A percentile compares a stretch with the other conserved stretches of the same genome.
Conservation (phyloP, 2,329 filamentous ascomycete species). For the Hirsutella thompsonii region DNA sequence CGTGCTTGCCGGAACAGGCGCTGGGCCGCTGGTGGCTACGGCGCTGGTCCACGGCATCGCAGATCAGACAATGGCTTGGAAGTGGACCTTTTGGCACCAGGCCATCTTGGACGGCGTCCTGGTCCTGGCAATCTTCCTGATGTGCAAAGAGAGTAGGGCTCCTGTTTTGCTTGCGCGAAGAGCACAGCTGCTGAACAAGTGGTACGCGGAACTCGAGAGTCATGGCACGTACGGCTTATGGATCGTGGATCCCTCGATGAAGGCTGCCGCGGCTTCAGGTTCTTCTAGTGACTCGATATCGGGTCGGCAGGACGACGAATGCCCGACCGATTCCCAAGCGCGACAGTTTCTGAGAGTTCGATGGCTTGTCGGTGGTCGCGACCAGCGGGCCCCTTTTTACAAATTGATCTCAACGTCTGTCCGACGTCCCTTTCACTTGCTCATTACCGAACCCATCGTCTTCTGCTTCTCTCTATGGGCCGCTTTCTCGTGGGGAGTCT, state of each 20-base stretch:
- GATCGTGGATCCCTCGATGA: conserved; percentile 11
- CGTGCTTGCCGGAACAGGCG: conserved; percentile 66
- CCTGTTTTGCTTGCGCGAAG: conserved; percentile 69
- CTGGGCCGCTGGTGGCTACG: conserved; percentile 61
- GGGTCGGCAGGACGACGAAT: not conserved
- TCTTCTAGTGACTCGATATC: conserved; percentile 5
- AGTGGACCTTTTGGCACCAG: conserved; percentile 85
- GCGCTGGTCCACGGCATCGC: conserved; percentile 52
- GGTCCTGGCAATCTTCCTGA: conserved; percentile 45
- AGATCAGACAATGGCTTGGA: conserved; percentile 41
- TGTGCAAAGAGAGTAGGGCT: conserved; percentile 74
- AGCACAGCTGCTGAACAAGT: conserved; percentile 59
- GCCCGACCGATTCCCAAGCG: not conserved
- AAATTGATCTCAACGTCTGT: conserved; percentile 64
- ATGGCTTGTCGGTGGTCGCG: conserved; percentile 70
- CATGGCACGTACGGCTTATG: conserved; percentile 42
- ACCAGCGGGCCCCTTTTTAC: conserved; percentile 54
- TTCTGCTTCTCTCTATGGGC: conserved; percentile 87
- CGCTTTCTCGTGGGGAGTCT: conserved; percentile 76
- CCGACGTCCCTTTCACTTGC: conserved; percentile 64
- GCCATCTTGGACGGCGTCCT: conserved; percentile 54
- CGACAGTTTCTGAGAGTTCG: conserved; percentile 40
- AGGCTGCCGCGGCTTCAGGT: conserved; percentile 8
- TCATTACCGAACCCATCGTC: conserved; percentile 65
- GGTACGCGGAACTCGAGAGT: conserved; percentile 62